Evolutionary conservation across 2,329 filamentous ascomycete genomes (phyloP), one percentile per base, ranked within the genome.

Genomic region (Clathrospora elynae): DNA sequence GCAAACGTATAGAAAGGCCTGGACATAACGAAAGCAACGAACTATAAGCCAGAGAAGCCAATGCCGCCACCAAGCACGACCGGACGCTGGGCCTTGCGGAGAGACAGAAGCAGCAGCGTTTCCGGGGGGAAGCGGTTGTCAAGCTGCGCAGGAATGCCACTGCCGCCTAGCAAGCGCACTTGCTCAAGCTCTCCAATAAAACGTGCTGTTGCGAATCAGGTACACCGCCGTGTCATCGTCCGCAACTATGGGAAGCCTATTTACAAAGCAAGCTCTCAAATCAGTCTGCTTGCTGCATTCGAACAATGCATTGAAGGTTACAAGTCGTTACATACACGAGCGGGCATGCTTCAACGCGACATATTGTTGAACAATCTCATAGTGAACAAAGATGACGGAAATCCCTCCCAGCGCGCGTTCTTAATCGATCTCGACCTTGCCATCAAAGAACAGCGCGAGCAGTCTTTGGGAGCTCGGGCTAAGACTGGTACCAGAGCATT

Each of bases 331-430:
- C 20, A 6, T 10, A 29, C n/a, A 9, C 19, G 4, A 12, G 25
- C 62, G 18, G 66, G 70, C 38, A 44, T 77, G 22, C 61, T 76
- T 28, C 67, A 77, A 24, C 47, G 71, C 47, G 72, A 77, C 46
- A 71, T 78, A 25, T 77, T 72, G 1, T 62, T 72, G 18, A 68
- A 71, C 24, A 78, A 78, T 42, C 64, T 78, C 9, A 72, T 78
- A 52, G 68, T 78, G 3, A 76, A 76, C 49, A 63, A 77, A 46
- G 68, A 77, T 12, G 40, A 62, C 11, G 37, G 64, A 0, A 73
- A 73, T 49, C 75, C 56, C n/a, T n/a, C n/a, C 12, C 72, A 60
- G 69, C 57, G 37, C 33, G 46, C 61, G 2, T 76, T 76, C 35
- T 54, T 75, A 20, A 75, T 77, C 37, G 70, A 76, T 44, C 68